A percentile compares a stretch with the other conserved stretches of the same genome.
These are phyloP conservation scores for Exophiala spinifera DNA, from an alignment of 2,329 filamentous ascomycete species.

Conservation along the genomic window DNA sequence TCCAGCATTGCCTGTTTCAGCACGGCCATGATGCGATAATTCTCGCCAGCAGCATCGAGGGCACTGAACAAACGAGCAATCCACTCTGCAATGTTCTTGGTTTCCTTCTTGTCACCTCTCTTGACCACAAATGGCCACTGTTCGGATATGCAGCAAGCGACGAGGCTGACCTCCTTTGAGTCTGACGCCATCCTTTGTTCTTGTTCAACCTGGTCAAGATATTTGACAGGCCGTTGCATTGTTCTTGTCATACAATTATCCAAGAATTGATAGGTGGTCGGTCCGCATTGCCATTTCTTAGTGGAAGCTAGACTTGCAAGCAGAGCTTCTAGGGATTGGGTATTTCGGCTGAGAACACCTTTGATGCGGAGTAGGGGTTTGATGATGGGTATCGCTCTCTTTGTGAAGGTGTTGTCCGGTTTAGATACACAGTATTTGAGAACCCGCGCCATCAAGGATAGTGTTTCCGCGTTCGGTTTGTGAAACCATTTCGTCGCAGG, in stretches of 20 bases:
- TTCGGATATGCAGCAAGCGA: slow-evolving; percentile 69
- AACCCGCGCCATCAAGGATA: slow-evolving; percentile 43
- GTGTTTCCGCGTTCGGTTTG: slow-evolving; percentile 53
- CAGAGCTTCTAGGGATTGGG: slow-evolving; percentile 38
- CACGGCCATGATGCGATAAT: slow-evolving; percentile 43
- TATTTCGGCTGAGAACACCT: slow-evolving; percentile 35
- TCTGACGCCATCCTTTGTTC: slow-evolving; percentile 32
- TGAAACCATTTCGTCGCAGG: slow-evolving; percentile 89
- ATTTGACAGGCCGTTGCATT: slow-evolving; percentile 73
- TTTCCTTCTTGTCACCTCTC: slow-evolving; percentile 44
- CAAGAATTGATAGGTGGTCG: slow-evolving; percentile 64
- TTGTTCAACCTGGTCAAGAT: slow-evolving; percentile 57
- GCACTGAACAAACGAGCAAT: slow-evolving; percentile 57
- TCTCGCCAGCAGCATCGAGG: slow-evolving; percentile 54
- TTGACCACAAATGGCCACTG: slow-evolving; percentile 70
- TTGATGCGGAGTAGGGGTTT: slow-evolving; percentile 21
- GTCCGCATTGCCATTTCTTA: slow-evolving; percentile 33
- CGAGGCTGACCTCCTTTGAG: slow-evolving; percentile 42
- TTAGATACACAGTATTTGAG: slow-evolving; percentile 38
- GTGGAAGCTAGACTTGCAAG: slow-evolving; percentile 38
- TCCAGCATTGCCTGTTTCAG: slow-evolving; percentile 46
- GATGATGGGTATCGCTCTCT: slow-evolving; percentile 8
- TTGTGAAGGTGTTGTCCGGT: background rate
- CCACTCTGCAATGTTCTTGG: slow-evolving; percentile 55
- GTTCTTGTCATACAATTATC: slow-evolving; percentile 80